Evolutionary conservation across 2,329 filamentous ascomycete species (phyloP).

Genomic region (Plenodomus tracheiphilus): DNA sequence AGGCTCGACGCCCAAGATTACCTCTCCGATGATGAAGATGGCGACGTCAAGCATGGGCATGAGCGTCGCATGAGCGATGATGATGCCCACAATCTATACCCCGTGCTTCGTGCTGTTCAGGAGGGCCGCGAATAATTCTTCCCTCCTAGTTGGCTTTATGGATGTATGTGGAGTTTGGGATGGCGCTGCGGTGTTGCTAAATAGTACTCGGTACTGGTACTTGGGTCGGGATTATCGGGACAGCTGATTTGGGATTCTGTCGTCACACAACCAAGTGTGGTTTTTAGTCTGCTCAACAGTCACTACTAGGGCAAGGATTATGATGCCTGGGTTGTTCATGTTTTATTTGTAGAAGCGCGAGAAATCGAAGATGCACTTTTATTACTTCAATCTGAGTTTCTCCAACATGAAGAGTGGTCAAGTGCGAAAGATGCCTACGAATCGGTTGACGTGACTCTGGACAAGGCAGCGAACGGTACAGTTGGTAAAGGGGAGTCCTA

Average conservation of each 20-base stretch:
- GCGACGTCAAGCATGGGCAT: conserved; percentile 34
- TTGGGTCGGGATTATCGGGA: not conserved
- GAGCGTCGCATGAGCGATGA: conserved; percentile 42
- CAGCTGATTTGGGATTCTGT: conserved; percentile 4
- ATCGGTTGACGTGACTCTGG: too few relatives aligned
- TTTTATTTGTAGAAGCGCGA: conserved; percentile 11
- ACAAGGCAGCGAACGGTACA: too few relatives aligned
- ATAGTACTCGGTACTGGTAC: not conserved
- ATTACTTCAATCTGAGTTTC: conserved; percentile 1
- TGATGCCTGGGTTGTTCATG: conserved; percentile 8
- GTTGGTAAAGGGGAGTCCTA: too few relatives aligned
- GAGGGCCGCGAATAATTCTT: conserved; percentile 40
- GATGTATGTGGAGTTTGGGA: not conserved
- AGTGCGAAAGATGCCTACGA: too few relatives aligned
- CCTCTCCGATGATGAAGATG: conserved; percentile 39
- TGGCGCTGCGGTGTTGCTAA: not conserved
- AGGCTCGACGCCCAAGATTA: conserved; percentile 59
- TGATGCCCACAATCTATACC: conserved; percentile 46
- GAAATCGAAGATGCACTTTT: conserved; percentile 16
- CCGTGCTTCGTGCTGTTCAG: conserved; percentile 46
- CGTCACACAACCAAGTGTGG: conserved; percentile 9
- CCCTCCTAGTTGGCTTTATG: not conserved
- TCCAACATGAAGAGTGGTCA: too few relatives aligned
- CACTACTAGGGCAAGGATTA: conserved; percentile 11
- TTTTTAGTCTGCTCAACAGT: conserved; percentile 8